Evolutionary conservation across 768 basidiomycete genomes (phyloP).

Genomic region (Suillus hirtellus): DNA sequence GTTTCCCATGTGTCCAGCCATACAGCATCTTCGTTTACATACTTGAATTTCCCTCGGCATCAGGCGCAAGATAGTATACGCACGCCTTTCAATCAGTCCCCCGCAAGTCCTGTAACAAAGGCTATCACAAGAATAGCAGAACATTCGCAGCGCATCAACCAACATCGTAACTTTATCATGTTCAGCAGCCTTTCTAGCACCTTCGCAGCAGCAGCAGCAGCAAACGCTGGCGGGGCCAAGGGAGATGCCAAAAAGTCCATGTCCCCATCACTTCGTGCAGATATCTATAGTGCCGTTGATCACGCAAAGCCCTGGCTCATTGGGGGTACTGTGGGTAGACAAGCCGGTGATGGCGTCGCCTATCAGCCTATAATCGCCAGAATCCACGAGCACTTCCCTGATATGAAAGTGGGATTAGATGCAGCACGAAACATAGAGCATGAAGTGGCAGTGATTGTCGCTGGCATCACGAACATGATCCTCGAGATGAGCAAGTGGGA

Average conservation of each 20-base stretch:
- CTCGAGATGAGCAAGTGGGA: constrained; percentile 58
- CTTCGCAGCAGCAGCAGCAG: constrained; percentile 35
- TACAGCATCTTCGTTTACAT: constrained; percentile 19
- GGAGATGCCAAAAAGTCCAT: constrained; percentile 41
- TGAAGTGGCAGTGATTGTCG: constrained; percentile 51
- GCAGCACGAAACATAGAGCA: constrained; percentile 45
- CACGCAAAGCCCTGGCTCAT: constrained; percentile 47
- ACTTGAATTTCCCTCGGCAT: constrained; percentile 11
- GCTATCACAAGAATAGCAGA: constrained; percentile 10
- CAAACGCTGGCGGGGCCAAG: constrained; percentile 23
- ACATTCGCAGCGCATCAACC: background rate
- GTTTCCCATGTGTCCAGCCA: constrained; percentile 17
- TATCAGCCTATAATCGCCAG: constrained; percentile 43
- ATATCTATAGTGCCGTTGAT: constrained; percentile 52
- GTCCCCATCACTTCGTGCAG: constrained; percentile 49
- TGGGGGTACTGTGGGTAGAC: constrained; percentile 38
- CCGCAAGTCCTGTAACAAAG: background rate
- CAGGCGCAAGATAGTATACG: background rate
- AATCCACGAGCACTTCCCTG: constrained; percentile 53
- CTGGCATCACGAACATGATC: constrained; percentile 55
- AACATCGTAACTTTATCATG: constrained; percentile 31
- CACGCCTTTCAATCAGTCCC: constrained; percentile 4
- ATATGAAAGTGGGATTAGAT: constrained; percentile 46
- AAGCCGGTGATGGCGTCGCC: constrained; percentile 56
- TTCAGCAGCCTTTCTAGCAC: constrained; percentile 48